A percentile compares a stretch with the other conserved stretches of the same genome.
Conservation (phyloP, 2,329 filamentous ascomycete species). For the Xylariales sp. region DNA sequence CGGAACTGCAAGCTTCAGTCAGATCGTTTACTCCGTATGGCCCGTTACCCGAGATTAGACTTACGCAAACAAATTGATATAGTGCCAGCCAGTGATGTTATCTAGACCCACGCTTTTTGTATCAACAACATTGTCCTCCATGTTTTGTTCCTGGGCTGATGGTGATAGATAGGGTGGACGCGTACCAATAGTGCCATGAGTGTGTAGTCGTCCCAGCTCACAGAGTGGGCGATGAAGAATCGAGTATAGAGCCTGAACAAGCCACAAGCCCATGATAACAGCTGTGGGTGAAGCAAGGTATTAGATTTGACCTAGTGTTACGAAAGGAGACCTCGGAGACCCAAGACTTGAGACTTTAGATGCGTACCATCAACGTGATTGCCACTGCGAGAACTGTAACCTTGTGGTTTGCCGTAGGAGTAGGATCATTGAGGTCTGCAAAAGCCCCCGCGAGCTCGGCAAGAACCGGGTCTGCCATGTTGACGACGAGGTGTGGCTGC, state of each 20-base stretch:
- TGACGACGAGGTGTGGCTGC: no score
- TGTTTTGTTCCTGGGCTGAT: no score
- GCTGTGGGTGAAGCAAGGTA: not conserved
- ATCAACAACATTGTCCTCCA: no score
- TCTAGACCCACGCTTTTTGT: no score
- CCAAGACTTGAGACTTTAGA: no score
- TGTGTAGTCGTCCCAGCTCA: constrained; percentile 19
- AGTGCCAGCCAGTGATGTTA: no score
- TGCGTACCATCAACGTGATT: not conserved
- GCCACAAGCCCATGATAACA: constrained; percentile 10
- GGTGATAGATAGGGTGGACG: no score
- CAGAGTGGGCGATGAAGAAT: constrained; percentile 11
- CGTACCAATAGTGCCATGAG: no score
- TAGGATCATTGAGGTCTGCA: not conserved
- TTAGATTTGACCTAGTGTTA: no score
- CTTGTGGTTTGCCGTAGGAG: not conserved
- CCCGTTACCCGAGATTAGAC: no score
- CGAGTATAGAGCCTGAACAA: constrained; percentile 16
- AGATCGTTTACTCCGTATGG: no score
- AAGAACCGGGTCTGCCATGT: not conserved
- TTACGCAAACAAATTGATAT: constrained; percentile 3
- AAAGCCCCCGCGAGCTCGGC: not conserved
- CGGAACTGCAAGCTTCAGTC: constrained; percentile 9
- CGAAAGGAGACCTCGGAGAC: no score
- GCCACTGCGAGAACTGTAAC: not conserved